A percentile compares a stretch with the other conserved stretches of the same genome.
These are phyloP conservation scores for Mycena venus DNA, from an alignment of 768 basidiomycete species.

Conservation along the genomic window DNA sequence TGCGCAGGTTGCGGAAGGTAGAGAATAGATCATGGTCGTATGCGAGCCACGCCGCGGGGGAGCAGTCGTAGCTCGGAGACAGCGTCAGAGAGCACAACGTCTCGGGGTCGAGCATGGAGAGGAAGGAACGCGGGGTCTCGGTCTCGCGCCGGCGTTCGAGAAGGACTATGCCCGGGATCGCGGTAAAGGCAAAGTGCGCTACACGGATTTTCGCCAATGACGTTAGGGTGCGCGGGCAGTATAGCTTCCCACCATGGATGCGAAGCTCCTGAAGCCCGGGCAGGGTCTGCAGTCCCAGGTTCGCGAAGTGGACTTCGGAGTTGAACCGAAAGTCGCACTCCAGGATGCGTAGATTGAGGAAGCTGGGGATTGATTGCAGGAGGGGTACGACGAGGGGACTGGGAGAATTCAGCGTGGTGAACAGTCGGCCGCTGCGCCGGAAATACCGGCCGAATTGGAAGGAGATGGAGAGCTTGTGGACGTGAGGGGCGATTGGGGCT, in stretches of 20 bases:
- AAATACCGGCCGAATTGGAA: constrained; percentile 19
- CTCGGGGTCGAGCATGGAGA: constrained; percentile 16
- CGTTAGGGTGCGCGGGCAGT: not conserved
- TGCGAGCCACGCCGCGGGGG: constrained; percentile 22
- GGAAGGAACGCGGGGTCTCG: constrained; percentile 13
- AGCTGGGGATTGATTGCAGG: not conserved
- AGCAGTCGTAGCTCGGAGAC: constrained; percentile 16
- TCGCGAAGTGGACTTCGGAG: constrained; percentile 12
- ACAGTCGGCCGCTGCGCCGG: not conserved
- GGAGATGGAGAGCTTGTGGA: constrained; percentile 15
- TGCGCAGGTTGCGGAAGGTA: constrained; percentile 1
- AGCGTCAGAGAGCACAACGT: constrained; percentile 4
- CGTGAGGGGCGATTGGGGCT: not conserved
- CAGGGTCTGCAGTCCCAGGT: constrained; percentile 14
- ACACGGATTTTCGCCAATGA: constrained; percentile 10
- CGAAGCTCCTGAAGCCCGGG: constrained; percentile 11
- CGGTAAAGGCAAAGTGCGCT: constrained; percentile 16
- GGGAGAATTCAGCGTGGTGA: not conserved
- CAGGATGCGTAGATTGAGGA: constrained; percentile 11
- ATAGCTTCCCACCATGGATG: not conserved
- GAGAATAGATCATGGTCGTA: constrained; percentile 8
- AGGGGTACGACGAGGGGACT: constrained; percentile 5
- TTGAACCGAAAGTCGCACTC: constrained; percentile 10
- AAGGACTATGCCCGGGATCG: constrained; percentile 11
- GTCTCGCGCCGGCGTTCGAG: not conserved